Evolutionary conservation across 805 yeast species (phyloP).

Genomic region (Nakazawaea molendinolei): DNA sequence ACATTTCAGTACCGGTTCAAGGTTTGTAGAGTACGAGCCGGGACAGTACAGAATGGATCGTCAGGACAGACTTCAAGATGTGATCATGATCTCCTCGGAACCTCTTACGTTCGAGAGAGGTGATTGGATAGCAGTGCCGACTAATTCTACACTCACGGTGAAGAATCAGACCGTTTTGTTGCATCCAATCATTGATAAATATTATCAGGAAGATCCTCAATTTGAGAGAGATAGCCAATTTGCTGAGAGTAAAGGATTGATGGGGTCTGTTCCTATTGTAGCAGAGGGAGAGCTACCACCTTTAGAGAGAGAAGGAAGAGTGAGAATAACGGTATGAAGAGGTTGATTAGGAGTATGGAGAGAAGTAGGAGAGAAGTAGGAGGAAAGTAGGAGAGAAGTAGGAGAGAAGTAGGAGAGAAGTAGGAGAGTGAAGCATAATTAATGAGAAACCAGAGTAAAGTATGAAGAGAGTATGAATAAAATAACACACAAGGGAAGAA

Average conservation of each 20-base stretch:
- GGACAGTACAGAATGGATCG: slow-evolving; percentile 95
- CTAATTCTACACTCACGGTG: slow-evolving; percentile 80
- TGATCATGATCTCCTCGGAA: slow-evolving; percentile 91
- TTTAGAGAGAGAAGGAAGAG: slow-evolving; percentile 64
- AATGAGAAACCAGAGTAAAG: no score
- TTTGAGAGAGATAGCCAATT: slow-evolving; percentile 67
- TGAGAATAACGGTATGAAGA: slow-evolving; percentile 13
- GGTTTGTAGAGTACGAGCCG: slow-evolving; percentile 83
- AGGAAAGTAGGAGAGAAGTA: no score
- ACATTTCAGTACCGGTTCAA: slow-evolving; percentile 90
- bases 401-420: no score
- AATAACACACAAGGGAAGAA: no score
- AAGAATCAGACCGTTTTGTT: slow-evolving; percentile 79
- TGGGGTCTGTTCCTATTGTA: slow-evolving; percentile 83
- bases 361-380: neutral
- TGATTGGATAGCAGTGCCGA: slow-evolving; percentile 96
- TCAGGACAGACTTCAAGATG: slow-evolving; percentile 85
- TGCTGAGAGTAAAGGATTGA: slow-evolving; percentile 87
- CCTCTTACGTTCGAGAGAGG: slow-evolving; percentile 95
- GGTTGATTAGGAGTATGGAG: neutral
- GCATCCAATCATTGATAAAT: slow-evolving; percentile 90
- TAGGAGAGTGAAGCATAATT: no score
- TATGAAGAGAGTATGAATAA: no score
- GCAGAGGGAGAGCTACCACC: slow-evolving; percentile 58
- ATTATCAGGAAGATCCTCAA: slow-evolving; percentile 66